phyloP scores from a whole-genome alignment of 2,329 filamentous ascomycete species.

The Didymella keratinophila region DNA sequence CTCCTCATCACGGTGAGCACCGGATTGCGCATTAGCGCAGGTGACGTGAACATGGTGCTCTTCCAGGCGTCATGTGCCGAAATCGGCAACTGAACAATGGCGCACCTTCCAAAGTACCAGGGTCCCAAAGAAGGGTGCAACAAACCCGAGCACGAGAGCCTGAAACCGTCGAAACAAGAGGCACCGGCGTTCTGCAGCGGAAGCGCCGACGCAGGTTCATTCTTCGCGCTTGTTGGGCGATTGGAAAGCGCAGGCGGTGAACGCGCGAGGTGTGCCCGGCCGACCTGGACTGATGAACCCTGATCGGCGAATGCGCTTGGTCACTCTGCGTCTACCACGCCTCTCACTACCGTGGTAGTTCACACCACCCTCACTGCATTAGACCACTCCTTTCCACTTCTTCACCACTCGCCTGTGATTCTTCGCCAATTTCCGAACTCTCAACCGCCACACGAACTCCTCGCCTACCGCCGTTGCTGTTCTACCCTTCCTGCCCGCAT shows the following conservation, averaged over 20 bases:
- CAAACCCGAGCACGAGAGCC: slow-evolving; percentile 9
- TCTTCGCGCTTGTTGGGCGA: slow-evolving; percentile 13
- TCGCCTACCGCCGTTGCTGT: background rate
- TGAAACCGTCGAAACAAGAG: slow-evolving; percentile 8
- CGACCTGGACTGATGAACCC: slow-evolving; percentile 17
- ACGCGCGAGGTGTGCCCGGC: slow-evolving; percentile 27
- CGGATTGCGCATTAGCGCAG: slow-evolving; percentile 17
- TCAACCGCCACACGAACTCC: background rate
- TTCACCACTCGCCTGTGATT: slow-evolving; percentile 19
- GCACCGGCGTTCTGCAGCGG: slow-evolving; percentile 14
- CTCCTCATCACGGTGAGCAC: slow-evolving; percentile 7
- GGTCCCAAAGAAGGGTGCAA: slow-evolving; percentile 5
- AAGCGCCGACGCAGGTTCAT: slow-evolving; percentile 13
- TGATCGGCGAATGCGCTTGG: slow-evolving; percentile 33
- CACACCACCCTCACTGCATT: slow-evolving; percentile 15
- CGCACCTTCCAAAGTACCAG: background rate
- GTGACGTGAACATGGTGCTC: slow-evolving; percentile 19
- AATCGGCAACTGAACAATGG: slow-evolving; percentile 16
- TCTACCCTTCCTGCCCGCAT: slow-evolving; percentile 18
- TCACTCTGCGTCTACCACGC: slow-evolving; percentile 24
- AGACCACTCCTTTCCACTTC: slow-evolving; percentile 16
- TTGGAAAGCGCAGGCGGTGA: slow-evolving; percentile 30
- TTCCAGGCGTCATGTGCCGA: slow-evolving; percentile 16
- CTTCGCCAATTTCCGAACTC: slow-evolving; percentile 14
- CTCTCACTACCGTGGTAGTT: slow-evolving; percentile 8